Base-by-base conservation (phyloP, 352 stramenopile species). In the Pythium oligandrum region DNA sequence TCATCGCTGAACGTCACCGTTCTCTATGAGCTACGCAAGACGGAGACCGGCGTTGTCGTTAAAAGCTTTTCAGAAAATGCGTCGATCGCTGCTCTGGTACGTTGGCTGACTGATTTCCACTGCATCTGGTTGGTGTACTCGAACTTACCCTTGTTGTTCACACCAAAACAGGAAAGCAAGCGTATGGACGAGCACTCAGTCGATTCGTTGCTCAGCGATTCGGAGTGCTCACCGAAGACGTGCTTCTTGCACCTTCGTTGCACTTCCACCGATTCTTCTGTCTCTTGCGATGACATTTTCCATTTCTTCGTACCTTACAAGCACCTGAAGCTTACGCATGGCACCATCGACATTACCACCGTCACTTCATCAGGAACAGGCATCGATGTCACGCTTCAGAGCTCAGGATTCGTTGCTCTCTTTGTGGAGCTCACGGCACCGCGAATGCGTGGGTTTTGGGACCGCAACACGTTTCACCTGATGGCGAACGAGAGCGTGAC, bases 301-400 rank as follows among this genome's bases (percentile, higher is more conserved):
- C 63, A 87, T 42, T 87, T 91, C 57, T 90, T 90, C 37, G 64
- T 70, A 6, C 71, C 78, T 51, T 88, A 74, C 71, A 93, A 90
- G 61, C 44, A 76, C 32, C 64, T 93, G 3, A 52, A 68, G 3
- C 51, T 90, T 36, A 53, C 61, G 5, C 68, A 66, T 53, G 66
- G 71, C 10, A 37, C 52, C 1, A 52, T 91, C 33, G 39, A 44
- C 5, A 38, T 77, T 31, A 52, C 43, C 32, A 45, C 17, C 26
- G 40, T 68, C 49, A 26, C 46, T 47, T 7, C 30, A 59, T 43
- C 40, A 57, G 12, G 26, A 11, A 4, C 31, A 11, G 5, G 44
- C 53, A 77, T 87, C 36, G 59, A 67, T 9, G 75, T 93, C 30
- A 64, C 68, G 52, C 60, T 90, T 34, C 62, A 64, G 4, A 64